Percentiles rank a stretch among this genome's conserved stretches.
Evolutionary conservation across 2,329 filamentous ascomycete genomes (phyloP).

Genomic region (Parascedosporium putredinis): DNA sequence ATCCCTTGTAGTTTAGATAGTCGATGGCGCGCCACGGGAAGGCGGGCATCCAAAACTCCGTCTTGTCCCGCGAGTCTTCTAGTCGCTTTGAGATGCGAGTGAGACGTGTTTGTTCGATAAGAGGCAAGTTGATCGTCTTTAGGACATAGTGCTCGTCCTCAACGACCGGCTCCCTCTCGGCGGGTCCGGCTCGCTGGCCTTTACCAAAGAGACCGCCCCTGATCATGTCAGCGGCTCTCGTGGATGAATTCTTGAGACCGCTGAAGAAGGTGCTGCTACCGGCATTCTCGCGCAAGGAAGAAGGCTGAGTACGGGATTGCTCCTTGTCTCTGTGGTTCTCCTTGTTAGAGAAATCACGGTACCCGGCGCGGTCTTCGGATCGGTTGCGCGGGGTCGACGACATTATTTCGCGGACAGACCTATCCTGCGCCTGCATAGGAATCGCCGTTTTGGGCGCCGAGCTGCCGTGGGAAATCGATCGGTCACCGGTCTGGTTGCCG

Average conservation of each 20-base stretch:
- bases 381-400: conserved; percentile 55
- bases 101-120: conserved; percentile 80
- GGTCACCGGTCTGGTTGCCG: conserved; percentile 10
- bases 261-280: conserved; percentile 58
- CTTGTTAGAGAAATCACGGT: conserved; percentile 32
- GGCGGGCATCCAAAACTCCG: conserved; percentile 97
- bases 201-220: conserved; percentile 79
- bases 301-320: conserved; percentile 36
- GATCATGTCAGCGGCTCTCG: conserved; percentile 68
- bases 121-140: conserved; percentile 74
- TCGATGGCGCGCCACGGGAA: conserved; percentile 94
- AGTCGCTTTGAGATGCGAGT: conserved; percentile 86
- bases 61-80: conserved; percentile 84
- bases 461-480: conserved; percentile 6
- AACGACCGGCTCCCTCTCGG: conserved; percentile 51
- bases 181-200: conserved; percentile 58
- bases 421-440: conserved; percentile 39
- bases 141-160: conserved; percentile 78
- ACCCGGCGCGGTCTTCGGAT: conserved; percentile 55
- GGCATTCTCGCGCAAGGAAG: conserved; percentile 49
- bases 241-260: conserved; percentile 62
- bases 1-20: conserved; percentile 89
- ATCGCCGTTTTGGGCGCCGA: conserved; percentile 22
- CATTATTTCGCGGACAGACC: conserved; percentile 59
- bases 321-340: conserved; percentile 37